Percentiles rank a stretch among this genome's conserved stretches.
phyloP scores from a whole-genome alignment of 768 basidiomycete genomes.

The Mycena chlorophos region DNA sequence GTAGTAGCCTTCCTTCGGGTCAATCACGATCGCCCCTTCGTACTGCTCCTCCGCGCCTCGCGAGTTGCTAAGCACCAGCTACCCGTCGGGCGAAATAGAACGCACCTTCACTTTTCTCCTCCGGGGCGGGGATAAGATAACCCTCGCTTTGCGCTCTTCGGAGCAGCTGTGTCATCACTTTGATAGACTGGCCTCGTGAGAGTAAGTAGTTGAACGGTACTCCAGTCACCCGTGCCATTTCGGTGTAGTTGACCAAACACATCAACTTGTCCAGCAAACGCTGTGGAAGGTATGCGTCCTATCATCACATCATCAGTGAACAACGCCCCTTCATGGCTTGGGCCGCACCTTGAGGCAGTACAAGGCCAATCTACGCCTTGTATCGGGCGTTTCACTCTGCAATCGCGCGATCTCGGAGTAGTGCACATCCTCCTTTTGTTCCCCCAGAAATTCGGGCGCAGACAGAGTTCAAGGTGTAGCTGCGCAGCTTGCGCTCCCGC shows the following conservation, averaged over 20 bases:
- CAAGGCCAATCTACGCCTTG: slow-evolving; percentile 87
- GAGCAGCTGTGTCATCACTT: slow-evolving; percentile 94
- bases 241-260: slow-evolving; percentile 98
- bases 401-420: slow-evolving; percentile 97
- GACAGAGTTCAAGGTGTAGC: slow-evolving; percentile 96
- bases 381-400: slow-evolving; percentile 95
- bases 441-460: slow-evolving; percentile 96
- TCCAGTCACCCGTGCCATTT: slow-evolving; percentile 99
- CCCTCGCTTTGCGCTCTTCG: slow-evolving; percentile 90
- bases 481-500: slow-evolving; percentile 94
- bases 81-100: background rate
- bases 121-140: slow-evolving; percentile 84
- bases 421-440: slow-evolving; percentile 99
- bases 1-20: slow-evolving; percentile 94
- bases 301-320: background rate
- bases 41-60: slow-evolving; percentile 92
- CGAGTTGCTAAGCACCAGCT: background rate
- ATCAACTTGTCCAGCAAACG: slow-evolving; percentile 95
- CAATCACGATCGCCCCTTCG: slow-evolving; percentile 98
- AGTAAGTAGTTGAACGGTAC: slow-evolving; percentile 97
- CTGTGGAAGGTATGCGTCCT: slow-evolving; percentile 99
- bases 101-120: slow-evolving; percentile 83
- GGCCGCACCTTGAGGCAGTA: slow-evolving; percentile 89
- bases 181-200: slow-evolving; percentile 95
- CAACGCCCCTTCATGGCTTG: background rate